Evolutionary conservation across 75 land plant genomes (phyloP).

Genomic region (Selaginella moellendorffii): DNA sequence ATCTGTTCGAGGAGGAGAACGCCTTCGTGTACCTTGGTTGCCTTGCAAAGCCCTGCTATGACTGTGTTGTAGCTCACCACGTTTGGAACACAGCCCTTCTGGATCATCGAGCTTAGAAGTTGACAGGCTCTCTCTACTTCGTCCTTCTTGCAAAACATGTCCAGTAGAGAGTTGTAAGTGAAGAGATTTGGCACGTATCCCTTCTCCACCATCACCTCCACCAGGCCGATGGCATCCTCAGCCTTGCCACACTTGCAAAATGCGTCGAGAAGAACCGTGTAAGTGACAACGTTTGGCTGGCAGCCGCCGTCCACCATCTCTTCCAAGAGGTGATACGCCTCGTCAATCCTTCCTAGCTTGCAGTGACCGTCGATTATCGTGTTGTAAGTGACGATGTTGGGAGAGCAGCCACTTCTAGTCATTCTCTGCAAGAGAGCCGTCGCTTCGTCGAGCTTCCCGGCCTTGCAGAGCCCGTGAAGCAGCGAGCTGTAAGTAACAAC

Average conservation of each 20-base stretch:
- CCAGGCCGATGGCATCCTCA: background rate
- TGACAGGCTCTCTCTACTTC: background rate
- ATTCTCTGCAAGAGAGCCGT: slow-evolving; percentile 6
- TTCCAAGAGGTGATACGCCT: slow-evolving; percentile 4
- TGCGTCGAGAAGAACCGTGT: slow-evolving; percentile 4
- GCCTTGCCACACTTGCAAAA: background rate
- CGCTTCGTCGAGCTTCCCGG: slow-evolving; percentile 12
- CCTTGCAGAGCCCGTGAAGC: slow-evolving; percentile 15
- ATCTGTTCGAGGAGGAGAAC: background rate
- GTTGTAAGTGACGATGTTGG: slow-evolving; percentile 1
- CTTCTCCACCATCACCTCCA: background rate
- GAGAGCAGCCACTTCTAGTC: background rate
- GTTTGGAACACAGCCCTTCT: slow-evolving; percentile 1
- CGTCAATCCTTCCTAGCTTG: slow-evolving; percentile 4
- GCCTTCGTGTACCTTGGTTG: background rate
- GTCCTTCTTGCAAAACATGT: background rate
- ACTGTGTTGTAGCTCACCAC: background rate
- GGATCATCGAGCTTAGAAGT: background rate
- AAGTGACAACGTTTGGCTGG: slow-evolving; percentile 4
- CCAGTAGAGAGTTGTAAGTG: slow-evolving; percentile 2
- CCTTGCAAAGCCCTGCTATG: slow-evolving; percentile 1
- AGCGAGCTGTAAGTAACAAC: slow-evolving; percentile 9
- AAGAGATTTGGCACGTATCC: background rate
- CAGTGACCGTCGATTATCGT: slow-evolving; percentile 1
- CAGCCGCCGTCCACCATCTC: slow-evolving; percentile 3